Evolutionary conservation across 805 yeast genomes (phyloP).

Genomic region (Kodamaea kaohsiungensis): DNA sequence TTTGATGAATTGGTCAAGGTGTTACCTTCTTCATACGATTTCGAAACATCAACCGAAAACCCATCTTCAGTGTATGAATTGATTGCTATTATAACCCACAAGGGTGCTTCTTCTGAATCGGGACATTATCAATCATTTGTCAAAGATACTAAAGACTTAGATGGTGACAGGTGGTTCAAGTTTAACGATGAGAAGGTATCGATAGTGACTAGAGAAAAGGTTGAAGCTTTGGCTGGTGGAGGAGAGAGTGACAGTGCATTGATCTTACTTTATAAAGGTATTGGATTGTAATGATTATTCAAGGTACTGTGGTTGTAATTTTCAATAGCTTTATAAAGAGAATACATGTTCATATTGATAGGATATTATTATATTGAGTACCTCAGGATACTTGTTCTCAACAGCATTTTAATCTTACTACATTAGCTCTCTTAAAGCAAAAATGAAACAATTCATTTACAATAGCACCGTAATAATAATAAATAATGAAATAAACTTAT

Average conservation of each 20-base stretch:
- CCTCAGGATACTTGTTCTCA: too few relatives aligned
- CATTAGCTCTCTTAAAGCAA: neutral
- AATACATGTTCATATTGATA: neutral
- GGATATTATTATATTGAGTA: neutral
- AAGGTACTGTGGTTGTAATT: neutral
- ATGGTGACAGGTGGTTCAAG: slow-evolving; percentile 85
- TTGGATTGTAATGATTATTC: slow-evolving; percentile 48
- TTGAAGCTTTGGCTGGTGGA: slow-evolving; percentile 91
- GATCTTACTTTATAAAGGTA: slow-evolving; percentile 80
- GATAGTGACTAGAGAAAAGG: slow-evolving; percentile 73
- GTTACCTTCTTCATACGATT: slow-evolving; percentile 37
- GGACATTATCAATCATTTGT: slow-evolving; percentile 96
- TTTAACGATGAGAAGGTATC: slow-evolving; percentile 91
- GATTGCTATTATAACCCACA: slow-evolving; percentile 83
- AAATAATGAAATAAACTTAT: slow-evolving; percentile 4
- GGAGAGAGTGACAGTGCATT: slow-evolving; percentile 97
- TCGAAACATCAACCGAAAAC: slow-evolving; percentile 60
- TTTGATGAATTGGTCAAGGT: slow-evolving; percentile 43
- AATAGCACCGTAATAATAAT: neutral
- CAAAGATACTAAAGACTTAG: slow-evolving; percentile 62
- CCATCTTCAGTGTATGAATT: slow-evolving; percentile 87
- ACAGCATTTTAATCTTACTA: too few relatives aligned
- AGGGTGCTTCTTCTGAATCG: slow-evolving; percentile 93
- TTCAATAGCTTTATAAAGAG: neutral
- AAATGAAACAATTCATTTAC: neutral